Evolutionary conservation across 2,329 filamentous ascomycete genomes (phyloP).

Genomic region (Epichloe bromicola): DNA sequence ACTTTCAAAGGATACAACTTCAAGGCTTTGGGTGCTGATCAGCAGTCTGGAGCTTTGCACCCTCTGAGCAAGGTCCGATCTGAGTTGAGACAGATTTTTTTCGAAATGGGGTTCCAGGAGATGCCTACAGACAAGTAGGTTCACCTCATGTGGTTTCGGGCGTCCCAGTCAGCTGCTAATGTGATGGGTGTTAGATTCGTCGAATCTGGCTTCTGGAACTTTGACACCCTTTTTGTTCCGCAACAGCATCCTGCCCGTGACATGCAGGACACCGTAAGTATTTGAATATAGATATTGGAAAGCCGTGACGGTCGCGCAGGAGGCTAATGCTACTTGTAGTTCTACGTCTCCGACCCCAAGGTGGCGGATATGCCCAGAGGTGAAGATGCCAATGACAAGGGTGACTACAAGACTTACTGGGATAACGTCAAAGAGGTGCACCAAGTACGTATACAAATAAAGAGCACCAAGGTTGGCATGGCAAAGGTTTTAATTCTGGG

Average conservation of each 20-base stretch:
- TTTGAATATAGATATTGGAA: neutral
- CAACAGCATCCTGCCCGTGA: constrained; percentile 94
- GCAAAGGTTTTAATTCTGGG: neutral
- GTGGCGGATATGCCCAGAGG: constrained; percentile 50
- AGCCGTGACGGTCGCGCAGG: neutral
- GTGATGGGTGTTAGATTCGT: constrained; percentile 41
- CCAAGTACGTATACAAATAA: constrained; percentile 27
- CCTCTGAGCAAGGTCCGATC: constrained; percentile 87
- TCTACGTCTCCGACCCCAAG: constrained; percentile 89
- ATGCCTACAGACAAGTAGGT: constrained; percentile 72
- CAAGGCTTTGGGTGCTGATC: constrained; percentile 53
- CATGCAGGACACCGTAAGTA: constrained; percentile 64
- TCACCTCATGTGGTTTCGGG: too few species aligned
- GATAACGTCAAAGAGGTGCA: constrained; percentile 79
- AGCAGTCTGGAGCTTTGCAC: constrained; percentile 48
- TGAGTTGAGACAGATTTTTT: constrained; percentile 97
- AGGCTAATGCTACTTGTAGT: constrained; percentile 22
- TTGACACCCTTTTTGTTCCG: constrained; percentile 90
- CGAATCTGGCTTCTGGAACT: constrained; percentile 97
- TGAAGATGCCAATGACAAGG: constrained; percentile 36
- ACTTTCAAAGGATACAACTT: constrained; percentile 76
- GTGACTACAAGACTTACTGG: constrained; percentile 75
- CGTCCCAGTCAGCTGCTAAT: neutral
- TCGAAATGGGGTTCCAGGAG: constrained; percentile 97
- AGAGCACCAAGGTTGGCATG: neutral